Base-by-base conservation (phyloP, 2,329 filamentous ascomycete genomes). In the Ceratocystis harringtonii region DNA sequence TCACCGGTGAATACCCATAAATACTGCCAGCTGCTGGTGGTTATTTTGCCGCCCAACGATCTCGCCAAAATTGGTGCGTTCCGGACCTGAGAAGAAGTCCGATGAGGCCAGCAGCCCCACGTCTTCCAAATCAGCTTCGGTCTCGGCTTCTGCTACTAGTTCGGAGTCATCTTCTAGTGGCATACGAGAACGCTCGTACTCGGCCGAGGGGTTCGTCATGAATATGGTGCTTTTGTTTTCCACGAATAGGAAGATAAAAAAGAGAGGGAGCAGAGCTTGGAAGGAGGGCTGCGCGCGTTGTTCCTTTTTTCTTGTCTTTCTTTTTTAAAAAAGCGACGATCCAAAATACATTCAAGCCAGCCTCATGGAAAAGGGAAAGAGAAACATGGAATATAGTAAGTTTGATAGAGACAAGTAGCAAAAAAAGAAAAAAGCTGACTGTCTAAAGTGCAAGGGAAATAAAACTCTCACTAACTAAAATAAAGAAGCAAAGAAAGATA, bases 1-100 rank as follows among this genome's bases (percentile, higher is more conserved):
- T 65, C 28, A 68, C 68, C 68, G 57, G 60, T 69, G 69, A 63
- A 68, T 68, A 8, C 66, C 67, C 30, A 66, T 25, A 43, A 67
- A 69, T 22, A 69, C 66, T 1, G 68, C 66, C 22, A 65, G 57
- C 48, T 58, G 36, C 60, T 61, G 61, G 55, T 62, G 57, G 25
- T 57, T 64, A 1, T 55, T 48, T 30, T 52, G 60, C 28, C 66
- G 63, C 7, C 41, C 63, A 19, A 58, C 55, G 5, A 67, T 64
- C 45, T 67, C 66, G 5, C 66, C 66, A 62, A 67, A 67, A 32
- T 43, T 65, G 32, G 64, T 67, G 6, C 50, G 36, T 5, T 63
- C 65, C 30, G 65, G 10, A 3, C 63, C 66, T 19, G 61, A 62
- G 12, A 64, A 55, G 36, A 64, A 64, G 57, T 28, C 17, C 48